Percentiles rank a stretch among this genome's conserved stretches.
phyloP scores from a whole-genome alignment of 2,329 filamentous ascomycete genomes.

The Thermochaetoides dissita region DNA sequence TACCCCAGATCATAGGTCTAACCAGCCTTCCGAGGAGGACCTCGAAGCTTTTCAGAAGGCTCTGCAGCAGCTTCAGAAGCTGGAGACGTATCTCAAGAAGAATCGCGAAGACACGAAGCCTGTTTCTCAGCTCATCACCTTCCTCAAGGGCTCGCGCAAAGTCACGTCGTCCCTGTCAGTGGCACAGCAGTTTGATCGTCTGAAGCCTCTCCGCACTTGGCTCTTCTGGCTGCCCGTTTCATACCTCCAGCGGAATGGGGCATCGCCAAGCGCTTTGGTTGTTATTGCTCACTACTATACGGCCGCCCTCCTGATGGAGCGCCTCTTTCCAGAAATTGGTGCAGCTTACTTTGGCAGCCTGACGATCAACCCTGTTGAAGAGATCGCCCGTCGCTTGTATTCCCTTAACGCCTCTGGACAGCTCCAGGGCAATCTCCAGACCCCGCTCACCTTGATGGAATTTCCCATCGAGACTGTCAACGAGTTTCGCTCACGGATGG shows the following conservation, averaged over 20 bases:
- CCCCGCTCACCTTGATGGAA: conserved; percentile 55
- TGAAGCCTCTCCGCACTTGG: conserved; percentile 81
- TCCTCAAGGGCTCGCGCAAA: conserved; percentile 58
- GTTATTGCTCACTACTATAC: conserved; percentile 88
- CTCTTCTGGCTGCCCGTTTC: conserved; percentile 89
- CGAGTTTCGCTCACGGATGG: conserved; percentile 56
- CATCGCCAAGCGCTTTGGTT: conserved; percentile 64
- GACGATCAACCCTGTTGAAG: conserved; percentile 67
- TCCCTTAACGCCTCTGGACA: conserved; percentile 49
- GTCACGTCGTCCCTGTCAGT: conserved; percentile 56
- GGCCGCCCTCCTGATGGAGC: conserved; percentile 73
- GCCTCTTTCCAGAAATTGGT: conserved; percentile 81
- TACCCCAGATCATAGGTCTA: conserved; percentile 45
- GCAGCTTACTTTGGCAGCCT: conserved; percentile 76
- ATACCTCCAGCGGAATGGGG: conserved; percentile 62
- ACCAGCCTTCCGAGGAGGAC: conserved; percentile 55
- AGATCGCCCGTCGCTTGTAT: conserved; percentile 65
- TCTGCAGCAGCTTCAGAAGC: conserved; percentile 51
- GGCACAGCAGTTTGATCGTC: conserved; percentile 76
- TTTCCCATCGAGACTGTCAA: conserved; percentile 55
- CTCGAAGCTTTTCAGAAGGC: conserved; percentile 53
- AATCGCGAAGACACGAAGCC: conserved; percentile 56
- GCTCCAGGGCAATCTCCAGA: conserved; percentile 43
- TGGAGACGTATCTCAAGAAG: conserved; percentile 55
- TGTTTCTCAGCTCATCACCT: conserved; percentile 55